phyloP scores from a whole-genome alignment of 192 early-diverging fungal genomes.

The Coemansia sp. region DNA sequence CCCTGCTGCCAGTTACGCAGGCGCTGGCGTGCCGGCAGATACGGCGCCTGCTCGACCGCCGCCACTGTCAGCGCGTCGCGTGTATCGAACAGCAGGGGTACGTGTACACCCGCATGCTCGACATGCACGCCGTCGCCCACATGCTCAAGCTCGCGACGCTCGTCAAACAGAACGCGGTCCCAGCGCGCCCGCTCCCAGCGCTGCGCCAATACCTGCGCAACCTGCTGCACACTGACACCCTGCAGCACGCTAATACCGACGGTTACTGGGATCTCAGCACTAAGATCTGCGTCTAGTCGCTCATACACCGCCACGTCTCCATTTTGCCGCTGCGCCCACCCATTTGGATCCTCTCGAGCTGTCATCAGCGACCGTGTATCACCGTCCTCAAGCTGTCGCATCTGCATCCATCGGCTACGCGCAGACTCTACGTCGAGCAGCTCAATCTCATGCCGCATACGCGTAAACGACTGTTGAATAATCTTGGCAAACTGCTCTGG shows the following conservation, averaged over 20 bases:
- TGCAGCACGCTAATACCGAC: constrained; percentile 29
- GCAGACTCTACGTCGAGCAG: constrained; percentile 17
- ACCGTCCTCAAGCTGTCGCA: not conserved
- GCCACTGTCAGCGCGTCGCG: constrained; percentile 44
- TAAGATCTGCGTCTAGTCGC: constrained; percentile 18
- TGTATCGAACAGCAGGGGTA: constrained; percentile 28
- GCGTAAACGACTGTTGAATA: constrained; percentile 26
- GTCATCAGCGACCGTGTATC: constrained; percentile 26
- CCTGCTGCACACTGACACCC: constrained; percentile 8
- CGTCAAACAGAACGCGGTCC: constrained; percentile 25
- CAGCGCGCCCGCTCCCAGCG: constrained; percentile 15
- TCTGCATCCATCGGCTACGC: constrained; percentile 21
- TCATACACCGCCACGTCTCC: constrained; percentile 13
- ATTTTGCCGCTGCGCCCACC: constrained; percentile 2
- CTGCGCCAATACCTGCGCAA: constrained; percentile 15
- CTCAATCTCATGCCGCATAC: constrained; percentile 33
- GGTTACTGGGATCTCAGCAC: constrained; percentile 34
- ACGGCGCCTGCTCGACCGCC: constrained; percentile 14
- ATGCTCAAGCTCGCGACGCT: constrained; percentile 28
- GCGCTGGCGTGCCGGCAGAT: constrained; percentile 31
- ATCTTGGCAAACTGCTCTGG: constrained; percentile 25
- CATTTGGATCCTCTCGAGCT: constrained; percentile 10
- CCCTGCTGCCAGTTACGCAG: constrained; percentile 31
- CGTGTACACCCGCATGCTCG: constrained; percentile 18
- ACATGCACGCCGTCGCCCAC: constrained; percentile 16